Base-by-base conservation (phyloP, 78 protist species). In the Diacronema lutheri region DNA sequence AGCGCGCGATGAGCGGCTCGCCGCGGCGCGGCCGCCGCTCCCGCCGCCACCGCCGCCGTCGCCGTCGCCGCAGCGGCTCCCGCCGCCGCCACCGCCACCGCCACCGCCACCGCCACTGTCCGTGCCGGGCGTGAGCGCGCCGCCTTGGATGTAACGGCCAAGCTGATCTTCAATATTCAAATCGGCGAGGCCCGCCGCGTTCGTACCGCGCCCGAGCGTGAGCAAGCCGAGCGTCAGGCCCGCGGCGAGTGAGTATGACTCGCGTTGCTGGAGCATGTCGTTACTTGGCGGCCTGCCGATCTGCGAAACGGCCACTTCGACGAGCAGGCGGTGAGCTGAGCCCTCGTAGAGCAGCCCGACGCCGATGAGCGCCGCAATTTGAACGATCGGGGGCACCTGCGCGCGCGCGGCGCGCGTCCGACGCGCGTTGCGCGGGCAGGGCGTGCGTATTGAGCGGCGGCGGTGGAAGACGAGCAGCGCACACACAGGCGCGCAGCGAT, bases 221-320 rank as follows among this genome's bases (percentile, higher is more conserved):
- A 93, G 85, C 33, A 94, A 40, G 33, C 98, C 98, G 16, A 96
- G 90, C 61, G 95, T 91, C 60, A 96, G 13, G 29, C 98, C 98
- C 25, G 96, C 93, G 5, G 96, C 82, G n/a, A 96, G 90, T 44
- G 94, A 40, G 81, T 91, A 92, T 31, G 91, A 62, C 61, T 93
- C 96, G 29, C 93, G 87, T 81, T 91, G 88, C 25, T 62, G 37
- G 33, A 35, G 66, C 66, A 69, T 85, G 50, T 92, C 94, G 79
- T 82, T 77, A 58, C 74, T 61, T 26, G 89, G 66, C 46, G 93
- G 90, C 41, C 92, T 60, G n/a, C 91, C 88, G 13, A 96, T 88
- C 65, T 96, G 96, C 16, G 57, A 78, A 64, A 96, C 62, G 1
- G 94, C 58, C 55, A 93, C 92, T 79, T 96, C 96, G 0, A 94